phyloP scores from a whole-genome alignment of 805 yeast genomes.

The Candida ulmi region DNA sequence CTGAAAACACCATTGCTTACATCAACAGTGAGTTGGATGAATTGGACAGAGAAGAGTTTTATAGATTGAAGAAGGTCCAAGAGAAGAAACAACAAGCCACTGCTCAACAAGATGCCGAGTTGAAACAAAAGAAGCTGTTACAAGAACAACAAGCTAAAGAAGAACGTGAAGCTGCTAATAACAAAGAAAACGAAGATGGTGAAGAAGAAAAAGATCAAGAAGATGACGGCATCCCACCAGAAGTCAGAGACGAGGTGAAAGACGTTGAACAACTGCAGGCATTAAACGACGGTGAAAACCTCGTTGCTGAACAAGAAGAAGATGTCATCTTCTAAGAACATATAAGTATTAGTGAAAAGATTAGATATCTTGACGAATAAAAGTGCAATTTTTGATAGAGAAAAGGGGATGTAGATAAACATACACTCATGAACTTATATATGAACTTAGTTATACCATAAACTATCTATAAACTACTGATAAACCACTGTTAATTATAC shows the following conservation, averaged over 20 bases:
- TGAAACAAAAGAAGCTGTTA: slow-evolving; percentile 24
- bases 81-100: slow-evolving; percentile 25
- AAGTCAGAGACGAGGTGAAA: slow-evolving; percentile 16
- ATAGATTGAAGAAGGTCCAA: slow-evolving; percentile 84
- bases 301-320: slow-evolving; percentile 37
- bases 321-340: slow-evolving; percentile 36
- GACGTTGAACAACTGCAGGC: slow-evolving; percentile 3
- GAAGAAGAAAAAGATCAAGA: slow-evolving; percentile 12
- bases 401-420: too few relatives aligned
- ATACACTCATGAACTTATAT: too few relatives aligned
- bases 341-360: too few relatives aligned
- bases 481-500: not conserved
- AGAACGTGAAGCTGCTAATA: slow-evolving; percentile 10
- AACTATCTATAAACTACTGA: too few relatives aligned
- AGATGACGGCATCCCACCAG: slow-evolving; percentile 10
- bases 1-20: slow-evolving; percentile 88
- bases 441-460: too few relatives aligned
- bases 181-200: slow-evolving; percentile 17
- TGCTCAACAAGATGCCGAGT: slow-evolving; percentile 24
- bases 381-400: not conserved
- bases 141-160: slow-evolving; percentile 21
- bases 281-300: slow-evolving; percentile 13
- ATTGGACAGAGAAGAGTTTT: slow-evolving; percentile 96
- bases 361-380: too few relatives aligned
- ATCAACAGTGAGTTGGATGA: slow-evolving; percentile 96